A percentile compares a stretch with the other conserved stretches of the same genome.
Evolutionary conservation across 1,284 basidiomycete genomes (phyloP).

Genomic region (Thecaphora frezii): DNA sequence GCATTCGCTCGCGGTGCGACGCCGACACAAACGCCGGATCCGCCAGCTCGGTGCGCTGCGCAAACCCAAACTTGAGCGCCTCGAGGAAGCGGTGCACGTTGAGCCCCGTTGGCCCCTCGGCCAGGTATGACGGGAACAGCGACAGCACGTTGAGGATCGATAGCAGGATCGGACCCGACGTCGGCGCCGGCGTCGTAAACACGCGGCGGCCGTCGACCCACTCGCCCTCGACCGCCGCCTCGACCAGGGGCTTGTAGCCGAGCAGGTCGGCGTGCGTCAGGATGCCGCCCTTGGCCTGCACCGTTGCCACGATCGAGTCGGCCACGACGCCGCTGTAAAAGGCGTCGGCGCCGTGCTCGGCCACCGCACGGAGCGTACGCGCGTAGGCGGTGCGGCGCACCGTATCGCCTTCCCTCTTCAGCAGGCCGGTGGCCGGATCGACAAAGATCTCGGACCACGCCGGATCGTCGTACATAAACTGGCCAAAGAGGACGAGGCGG

Average conservation of each 20-base stretch:
- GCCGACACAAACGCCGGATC: conserved; percentile 61
- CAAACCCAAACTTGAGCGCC: conserved; percentile 59
- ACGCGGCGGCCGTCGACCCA: conserved; percentile 76
- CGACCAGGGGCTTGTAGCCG: conserved; percentile 70
- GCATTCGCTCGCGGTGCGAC: conserved; percentile 7
- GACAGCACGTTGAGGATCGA: conserved; percentile 53
- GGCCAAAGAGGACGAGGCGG: conserved; percentile 58
- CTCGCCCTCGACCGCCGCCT: conserved; percentile 72
- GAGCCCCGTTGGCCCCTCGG: conserved; percentile 16
- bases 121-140: conserved; percentile 26
- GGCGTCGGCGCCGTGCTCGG: conserved; percentile 38
- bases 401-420: conserved; percentile 60
- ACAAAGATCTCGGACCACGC: conserved; percentile 54
- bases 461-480: conserved; percentile 51
- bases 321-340: conserved; percentile 71
- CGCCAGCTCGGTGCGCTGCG: conserved; percentile 60
- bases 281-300: conserved; percentile 71
- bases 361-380: conserved; percentile 40
- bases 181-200: conserved; percentile 70
- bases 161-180: conserved; percentile 54
- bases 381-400: conserved; percentile 43
- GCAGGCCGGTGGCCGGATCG: conserved; percentile 61
- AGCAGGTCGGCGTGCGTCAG: conserved; percentile 72
- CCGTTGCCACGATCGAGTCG: conserved; percentile 70
- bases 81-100: conserved; percentile 61